These are phyloP conservation scores for Tricholoma hemisulphureum DNA, from an alignment of 768 basidiomycete genomes.

Conservation along the genomic window DNA sequence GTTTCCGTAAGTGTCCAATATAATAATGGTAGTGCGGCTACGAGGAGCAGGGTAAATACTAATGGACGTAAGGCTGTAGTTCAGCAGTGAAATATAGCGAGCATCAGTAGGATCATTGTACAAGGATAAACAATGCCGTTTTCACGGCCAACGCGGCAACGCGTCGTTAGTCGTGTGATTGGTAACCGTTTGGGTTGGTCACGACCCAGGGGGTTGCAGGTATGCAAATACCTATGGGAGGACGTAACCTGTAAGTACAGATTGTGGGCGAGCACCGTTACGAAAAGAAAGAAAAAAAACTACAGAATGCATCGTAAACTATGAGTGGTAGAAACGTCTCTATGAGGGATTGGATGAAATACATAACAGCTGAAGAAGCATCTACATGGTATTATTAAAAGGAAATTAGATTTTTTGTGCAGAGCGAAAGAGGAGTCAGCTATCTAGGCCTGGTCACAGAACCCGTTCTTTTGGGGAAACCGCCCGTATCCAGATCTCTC, in stretches of 20 bases:
- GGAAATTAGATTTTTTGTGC: background rate
- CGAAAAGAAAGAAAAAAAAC: too few relatives aligned
- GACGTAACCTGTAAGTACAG: too few relatives aligned
- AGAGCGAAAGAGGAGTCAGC: background rate
- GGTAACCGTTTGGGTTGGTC: too few relatives aligned
- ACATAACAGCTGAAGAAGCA: background rate
- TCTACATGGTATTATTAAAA: conserved; percentile 1
- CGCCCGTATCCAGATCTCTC: conserved; percentile 69
- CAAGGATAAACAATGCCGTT: too few relatives aligned
- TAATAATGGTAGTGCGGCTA: background rate
- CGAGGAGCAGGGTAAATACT: background rate
- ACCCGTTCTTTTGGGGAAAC: conserved; percentile 67
- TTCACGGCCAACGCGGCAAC: too few relatives aligned
- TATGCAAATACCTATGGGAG: too few relatives aligned
- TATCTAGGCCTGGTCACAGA: conserved; percentile 25
- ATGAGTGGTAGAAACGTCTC: background rate
- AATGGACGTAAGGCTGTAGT: background rate
- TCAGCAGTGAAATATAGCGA: background rate
- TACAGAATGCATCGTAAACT: too few relatives aligned
- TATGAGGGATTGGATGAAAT: background rate
- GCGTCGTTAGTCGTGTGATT: too few relatives aligned
- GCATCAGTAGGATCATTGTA: too few relatives aligned
- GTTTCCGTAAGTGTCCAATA: background rate
- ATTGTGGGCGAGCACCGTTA: too few relatives aligned
- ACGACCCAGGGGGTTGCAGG: too few relatives aligned